Evolutionary conservation across 164 flowering plant species (phyloP).

Genomic region (Magnolia kwangsiensis): DNA sequence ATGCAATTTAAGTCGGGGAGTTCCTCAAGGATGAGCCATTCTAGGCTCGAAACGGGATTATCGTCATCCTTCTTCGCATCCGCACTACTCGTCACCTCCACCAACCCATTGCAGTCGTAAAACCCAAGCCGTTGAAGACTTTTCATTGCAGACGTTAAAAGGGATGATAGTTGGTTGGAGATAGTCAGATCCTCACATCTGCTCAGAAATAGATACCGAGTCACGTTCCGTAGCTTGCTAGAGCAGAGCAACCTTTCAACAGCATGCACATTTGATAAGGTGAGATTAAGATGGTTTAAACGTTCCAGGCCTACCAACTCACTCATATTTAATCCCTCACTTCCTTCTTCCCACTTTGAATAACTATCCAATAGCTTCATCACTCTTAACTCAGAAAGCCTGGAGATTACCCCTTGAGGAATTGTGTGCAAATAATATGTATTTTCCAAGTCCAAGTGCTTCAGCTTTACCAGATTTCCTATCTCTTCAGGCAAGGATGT

Average conservation of each 20-base stretch:
- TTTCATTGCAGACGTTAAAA: neutral
- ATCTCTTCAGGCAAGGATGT: constrained; percentile 6
- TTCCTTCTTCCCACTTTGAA: neutral
- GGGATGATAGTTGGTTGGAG: neutral
- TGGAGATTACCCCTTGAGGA: constrained; percentile 1
- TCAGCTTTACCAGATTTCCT: constrained; percentile 2
- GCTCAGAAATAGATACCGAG: neutral
- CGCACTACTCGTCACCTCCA: constrained; percentile 7
- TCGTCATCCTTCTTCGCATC: neutral
- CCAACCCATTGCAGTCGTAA: neutral
- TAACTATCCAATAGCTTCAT: neutral
- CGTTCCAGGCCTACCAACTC: constrained; percentile 8
- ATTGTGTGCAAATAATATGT: neutral
- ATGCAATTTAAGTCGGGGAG: constrained; percentile 4
- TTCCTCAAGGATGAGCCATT: neutral
- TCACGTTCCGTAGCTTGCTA: neutral
- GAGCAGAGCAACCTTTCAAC: neutral
- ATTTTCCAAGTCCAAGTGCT: constrained; percentile 4
- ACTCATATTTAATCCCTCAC: neutral
- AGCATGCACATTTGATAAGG: neutral
- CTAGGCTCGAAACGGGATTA: neutral
- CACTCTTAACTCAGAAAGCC: constrained; percentile 7
- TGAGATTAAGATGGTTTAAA: constrained; percentile 8
- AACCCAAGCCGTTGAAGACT: neutral
- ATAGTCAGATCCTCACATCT: neutral